Evolutionary conservation across 768 basidiomycete species (phyloP).

Genomic region (Collybia sp.): DNA sequence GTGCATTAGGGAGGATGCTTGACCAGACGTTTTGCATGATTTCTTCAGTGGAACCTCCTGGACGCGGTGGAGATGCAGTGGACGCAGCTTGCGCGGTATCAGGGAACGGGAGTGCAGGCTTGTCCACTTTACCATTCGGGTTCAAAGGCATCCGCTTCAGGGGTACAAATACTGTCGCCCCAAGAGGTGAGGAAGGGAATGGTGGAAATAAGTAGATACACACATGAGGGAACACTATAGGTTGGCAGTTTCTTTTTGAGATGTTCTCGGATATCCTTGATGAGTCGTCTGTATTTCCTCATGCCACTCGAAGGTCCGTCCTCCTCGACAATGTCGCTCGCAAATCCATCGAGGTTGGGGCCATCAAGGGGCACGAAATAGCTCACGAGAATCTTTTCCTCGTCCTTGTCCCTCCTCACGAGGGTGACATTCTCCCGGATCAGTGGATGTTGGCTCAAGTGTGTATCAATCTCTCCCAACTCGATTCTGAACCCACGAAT

Average conservation of each 20-base stretch:
- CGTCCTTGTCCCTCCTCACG: conserved; percentile 95
- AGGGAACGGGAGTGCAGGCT: conserved; percentile 96
- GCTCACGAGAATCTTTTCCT: conserved; percentile 97
- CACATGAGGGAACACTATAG: conserved; percentile 89
- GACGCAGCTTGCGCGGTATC: conserved; percentile 77
- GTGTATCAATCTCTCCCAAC: conserved; percentile 95
- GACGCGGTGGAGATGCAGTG: conserved; percentile 25
- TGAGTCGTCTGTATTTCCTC: conserved; percentile 77
- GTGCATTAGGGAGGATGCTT: conserved; percentile 71
- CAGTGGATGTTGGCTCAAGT: conserved; percentile 88
- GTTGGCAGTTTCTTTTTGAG: conserved; percentile 95
- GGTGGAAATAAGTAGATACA: conserved; percentile 23
- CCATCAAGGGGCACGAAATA: conserved; percentile 92
- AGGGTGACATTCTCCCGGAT: conserved; percentile 98
- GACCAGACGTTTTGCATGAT: conserved; percentile 85
- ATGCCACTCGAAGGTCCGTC: conserved; percentile 71
- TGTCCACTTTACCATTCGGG: conserved; percentile 99
- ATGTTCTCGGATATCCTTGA: conserved; percentile 92
- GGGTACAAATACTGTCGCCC: conserved; percentile 82
- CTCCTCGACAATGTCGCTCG: conserved; percentile 60
- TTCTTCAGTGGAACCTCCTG: conserved; percentile 66
- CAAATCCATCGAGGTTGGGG: conserved; percentile 59
- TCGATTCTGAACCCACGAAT: conserved; percentile 99
- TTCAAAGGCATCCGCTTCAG: conserved; percentile 95
- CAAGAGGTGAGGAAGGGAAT: conserved; percentile 1